Evolutionary conservation across 768 basidiomycete genomes (phyloP), one percentile per base, ranked within the genome.

Genomic region (Dacryopinax primogenitus): DNA sequence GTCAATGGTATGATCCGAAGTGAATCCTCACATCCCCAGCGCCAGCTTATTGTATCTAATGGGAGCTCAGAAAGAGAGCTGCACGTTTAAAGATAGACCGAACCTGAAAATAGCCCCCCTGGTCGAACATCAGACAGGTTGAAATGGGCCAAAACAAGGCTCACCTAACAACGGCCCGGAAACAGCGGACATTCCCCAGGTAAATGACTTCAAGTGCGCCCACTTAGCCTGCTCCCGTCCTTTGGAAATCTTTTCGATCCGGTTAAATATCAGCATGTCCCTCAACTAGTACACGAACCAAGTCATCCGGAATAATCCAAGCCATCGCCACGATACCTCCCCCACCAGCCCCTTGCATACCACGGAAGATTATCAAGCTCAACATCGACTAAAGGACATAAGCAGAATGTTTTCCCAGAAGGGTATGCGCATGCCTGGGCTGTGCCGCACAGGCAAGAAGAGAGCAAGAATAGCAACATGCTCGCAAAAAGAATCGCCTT

Each of bases 281-380:
- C 51, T 28, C 26, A 58, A 58, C 26, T 26, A 30, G 4, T 9
- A 30, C 26, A 13, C 51, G 18, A 41, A 92, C 90, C 66, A 92
- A 84, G 73, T 92, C 90, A 68, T 89, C 82, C 47, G 88, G 90
- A 66, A 92, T 86, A 26, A 88, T 83, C 90, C 90, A 92, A 35
- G 92, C 89, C 44, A 72, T 83, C 83, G 66, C 41, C 23, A 91
- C 90, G 68, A 92, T 90, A 9, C 90, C 90, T 35, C 90, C 90
- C 16, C 86, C 90, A n/a, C 90, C 90, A 66, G 89, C 78, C 44
- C 90, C 90, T 66, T 88, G 86, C 64, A 82, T 66, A 62, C 76
- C 80, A 58, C 90, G 81, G 63, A 85, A 82, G 28, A 83, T 74
- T 66, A 90, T 87, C 62, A 91, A 80, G 83, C 84, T 86, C 64